Percentiles rank a stretch among this genome's conserved stretches.
These are phyloP conservation scores for Cenchrus purpureus DNA, from an alignment of 176 grass and related monocot genomes.

Conservation along the genomic window DNA sequence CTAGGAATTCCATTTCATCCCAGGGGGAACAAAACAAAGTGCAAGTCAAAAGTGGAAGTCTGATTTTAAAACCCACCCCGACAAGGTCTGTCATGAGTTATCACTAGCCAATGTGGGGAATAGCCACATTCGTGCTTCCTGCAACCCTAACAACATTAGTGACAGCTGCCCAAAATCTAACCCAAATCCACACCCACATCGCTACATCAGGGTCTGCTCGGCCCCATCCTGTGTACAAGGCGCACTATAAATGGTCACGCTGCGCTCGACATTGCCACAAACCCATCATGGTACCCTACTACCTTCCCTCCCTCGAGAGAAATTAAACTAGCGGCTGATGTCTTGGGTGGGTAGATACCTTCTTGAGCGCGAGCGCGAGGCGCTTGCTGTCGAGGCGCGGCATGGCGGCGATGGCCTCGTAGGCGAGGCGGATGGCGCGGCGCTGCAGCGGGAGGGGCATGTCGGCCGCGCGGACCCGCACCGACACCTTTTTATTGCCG, in stretches of 20 bases:
- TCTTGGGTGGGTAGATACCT: conserved; percentile 51
- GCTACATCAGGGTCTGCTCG: background rate
- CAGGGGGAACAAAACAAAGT: background rate
- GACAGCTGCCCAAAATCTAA: background rate
- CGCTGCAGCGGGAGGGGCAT: conserved; percentile 78
- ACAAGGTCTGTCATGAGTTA: background rate
- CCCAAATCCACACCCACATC: background rate
- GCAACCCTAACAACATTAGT: background rate
- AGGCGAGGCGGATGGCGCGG: conserved; percentile 69
- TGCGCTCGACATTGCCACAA: background rate
- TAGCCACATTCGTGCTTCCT: background rate
- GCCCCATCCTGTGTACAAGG: background rate
- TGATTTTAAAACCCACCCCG: background rate
- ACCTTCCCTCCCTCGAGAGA: background rate
- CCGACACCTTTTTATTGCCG: conserved; percentile 30
- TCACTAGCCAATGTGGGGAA: background rate
- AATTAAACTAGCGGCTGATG: background rate
- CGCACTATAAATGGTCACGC: conserved; percentile 29
- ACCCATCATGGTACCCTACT: background rate
- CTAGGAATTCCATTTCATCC: background rate
- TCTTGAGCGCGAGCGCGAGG: conserved; percentile 86
- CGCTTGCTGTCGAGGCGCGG: conserved; percentile 80
- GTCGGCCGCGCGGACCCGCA: conserved; percentile 75
- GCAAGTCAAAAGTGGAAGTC: background rate
- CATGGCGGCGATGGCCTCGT: conserved; percentile 65